Evolutionary conservation across 2,329 filamentous ascomycete species (phyloP).

Genomic region (Clonostachys chloroleuca): DNA sequence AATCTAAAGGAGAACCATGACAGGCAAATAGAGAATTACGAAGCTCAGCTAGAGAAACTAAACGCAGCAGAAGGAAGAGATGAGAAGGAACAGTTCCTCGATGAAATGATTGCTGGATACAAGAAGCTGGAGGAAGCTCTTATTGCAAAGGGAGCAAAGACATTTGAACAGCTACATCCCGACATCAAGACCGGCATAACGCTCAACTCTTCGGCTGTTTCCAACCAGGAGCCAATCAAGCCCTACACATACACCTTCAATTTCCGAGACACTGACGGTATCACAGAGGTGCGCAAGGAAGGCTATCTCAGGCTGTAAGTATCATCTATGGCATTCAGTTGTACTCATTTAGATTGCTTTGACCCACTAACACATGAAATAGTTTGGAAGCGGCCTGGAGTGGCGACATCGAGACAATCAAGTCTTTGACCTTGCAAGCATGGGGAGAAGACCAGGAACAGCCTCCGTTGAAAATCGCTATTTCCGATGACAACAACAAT

Average conservation of each 20-base stretch:
- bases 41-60: slow-evolving; percentile 11
- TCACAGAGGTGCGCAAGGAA: slow-evolving; percentile 46
- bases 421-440: slow-evolving; percentile 53
- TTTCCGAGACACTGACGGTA: slow-evolving; percentile 50
- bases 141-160: slow-evolving; percentile 57
- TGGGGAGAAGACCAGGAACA: slow-evolving; percentile 51
- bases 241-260: slow-evolving; percentile 43
- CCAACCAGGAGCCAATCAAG: slow-evolving; percentile 5
- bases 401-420: slow-evolving; percentile 64
- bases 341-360: background rate
- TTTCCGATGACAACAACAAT: slow-evolving; percentile 43
- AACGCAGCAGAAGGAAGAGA: slow-evolving; percentile 8
- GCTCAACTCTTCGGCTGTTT: background rate
- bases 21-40: slow-evolving; percentile 18
- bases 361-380: background rate
- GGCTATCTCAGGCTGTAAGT: slow-evolving; percentile 62
- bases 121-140: slow-evolving; percentile 51
- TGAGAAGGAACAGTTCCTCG: slow-evolving; percentile 54
- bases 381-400: slow-evolving; percentile 69
- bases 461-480: slow-evolving; percentile 60
- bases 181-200: slow-evolving; percentile 25
- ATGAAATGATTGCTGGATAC: slow-evolving; percentile 43
- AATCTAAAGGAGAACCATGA: slow-evolving; percentile 21
- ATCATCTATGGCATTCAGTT: background rate
- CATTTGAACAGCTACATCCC: slow-evolving; percentile 61